Evolutionary conservation across 352 stramenopile genomes (phyloP).

Genomic region (Phytophthora kernoviae): DNA sequence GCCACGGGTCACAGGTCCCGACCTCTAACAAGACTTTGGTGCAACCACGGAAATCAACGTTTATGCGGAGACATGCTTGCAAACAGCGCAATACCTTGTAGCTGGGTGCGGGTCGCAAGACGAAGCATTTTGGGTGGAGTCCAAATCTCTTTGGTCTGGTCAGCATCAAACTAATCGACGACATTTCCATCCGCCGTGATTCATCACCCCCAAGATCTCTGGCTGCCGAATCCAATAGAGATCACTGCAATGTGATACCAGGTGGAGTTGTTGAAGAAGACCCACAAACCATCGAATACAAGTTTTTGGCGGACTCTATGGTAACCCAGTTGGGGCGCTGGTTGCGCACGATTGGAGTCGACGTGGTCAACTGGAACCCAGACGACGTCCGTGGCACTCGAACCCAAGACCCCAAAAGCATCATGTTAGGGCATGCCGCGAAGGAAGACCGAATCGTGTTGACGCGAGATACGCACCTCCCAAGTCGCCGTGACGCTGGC

Average conservation of each 20-base stretch:
- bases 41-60: too few species aligned
- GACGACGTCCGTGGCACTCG: slow-evolving; percentile 6
- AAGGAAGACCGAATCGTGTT: slow-evolving; percentile 54
- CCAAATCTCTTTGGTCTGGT: slow-evolving; percentile 44
- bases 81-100: slow-evolving; percentile 35
- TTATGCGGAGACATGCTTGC: slow-evolving; percentile 45
- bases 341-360: slow-evolving; percentile 75
- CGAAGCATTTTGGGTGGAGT: slow-evolving; percentile 49
- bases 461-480: slow-evolving; percentile 50
- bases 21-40: neutral
- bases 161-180: slow-evolving; percentile 27
- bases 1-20: slow-evolving; percentile 26
- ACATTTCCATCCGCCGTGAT: slow-evolving; percentile 30
- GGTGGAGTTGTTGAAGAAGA: neutral
- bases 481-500: slow-evolving; percentile 46
- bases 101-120: slow-evolving; percentile 53
- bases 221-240: slow-evolving; percentile 7
- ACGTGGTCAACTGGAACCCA: slow-evolving; percentile 63
- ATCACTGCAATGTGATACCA: neutral
- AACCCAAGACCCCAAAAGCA: slow-evolving; percentile 22
- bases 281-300: slow-evolving; percentile 40
- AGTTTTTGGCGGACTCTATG: slow-evolving; percentile 82
- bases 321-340: slow-evolving; percentile 67
- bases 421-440: slow-evolving; percentile 39
- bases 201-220: neutral